Evolutionary conservation across 2,329 filamentous ascomycete species (phyloP), one percentile per base, ranked within the genome.

Genomic region (Fusarium sp.): DNA sequence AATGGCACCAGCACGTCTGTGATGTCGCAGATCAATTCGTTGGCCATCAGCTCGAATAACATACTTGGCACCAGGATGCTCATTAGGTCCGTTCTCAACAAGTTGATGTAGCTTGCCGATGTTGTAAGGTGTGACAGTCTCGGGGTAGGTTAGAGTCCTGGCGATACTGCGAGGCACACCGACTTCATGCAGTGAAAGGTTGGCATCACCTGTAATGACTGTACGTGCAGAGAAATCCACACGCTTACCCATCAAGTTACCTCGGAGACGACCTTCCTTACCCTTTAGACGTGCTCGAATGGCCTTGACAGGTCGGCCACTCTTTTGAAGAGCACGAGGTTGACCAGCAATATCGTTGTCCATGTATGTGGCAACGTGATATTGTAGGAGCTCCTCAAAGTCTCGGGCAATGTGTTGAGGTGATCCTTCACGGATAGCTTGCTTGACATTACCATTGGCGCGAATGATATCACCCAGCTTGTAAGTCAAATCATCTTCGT

Each of bases 181-280:
- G 65, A 99, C 96, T 83, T 99, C 94, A 75, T 99, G 95, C 28
- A 99, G 86, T 28, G 94, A 97, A 71, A 99, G 83, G 77, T 98
- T 99, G 62, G 96, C 96, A 77, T 99, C 96, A 83, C 96, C 96
- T 52, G 96, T 99, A 79, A 99, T 99, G 83, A 99, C 96, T 32
- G 96, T 99, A 90, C 96, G 96, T 37, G 96, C 96, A 1, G 96
- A 99, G 77, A 99, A 99, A 78, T 99, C 96, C 64, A 99, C 96
- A 89, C 94, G 94, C 83, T 99, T 99, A 68, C 96, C 96, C 96
- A 99, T 99, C 85, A 99, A 84, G 81, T 99, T 99, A 77, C 96
- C 96, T 83, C 96, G 91, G 24, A 99, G 89, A 85, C 96, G 94
- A 72, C 96, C 96, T 78, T 99, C 96, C 82, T 99, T 99, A 67